These are phyloP conservation scores for Candida fluviatilis DNA, from an alignment of 805 yeast genomes.

Conservation along the genomic window DNA sequence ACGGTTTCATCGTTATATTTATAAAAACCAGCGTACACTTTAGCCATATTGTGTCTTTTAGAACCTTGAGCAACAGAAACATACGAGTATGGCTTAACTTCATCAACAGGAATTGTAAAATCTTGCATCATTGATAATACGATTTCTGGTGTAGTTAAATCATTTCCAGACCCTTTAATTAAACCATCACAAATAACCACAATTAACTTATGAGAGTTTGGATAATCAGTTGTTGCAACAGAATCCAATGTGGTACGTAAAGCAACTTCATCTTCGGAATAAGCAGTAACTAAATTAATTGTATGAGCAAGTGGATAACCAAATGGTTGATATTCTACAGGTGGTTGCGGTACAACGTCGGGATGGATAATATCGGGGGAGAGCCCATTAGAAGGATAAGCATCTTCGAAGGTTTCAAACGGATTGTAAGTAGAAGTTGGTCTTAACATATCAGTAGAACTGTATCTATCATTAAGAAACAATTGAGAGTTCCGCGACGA, in stretches of 20 bases:
- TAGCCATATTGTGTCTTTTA: conserved; percentile 97
- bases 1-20: conserved; percentile 74
- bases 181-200: conserved; percentile 90
- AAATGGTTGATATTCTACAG: conserved; percentile 81
- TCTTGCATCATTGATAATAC: conserved; percentile 79
- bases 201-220: conserved; percentile 88
- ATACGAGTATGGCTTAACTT: conserved; percentile 79
- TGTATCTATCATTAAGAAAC: conserved; percentile 25
- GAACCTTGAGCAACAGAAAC: conserved; percentile 94
- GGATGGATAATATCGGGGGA: conserved; percentile 63
- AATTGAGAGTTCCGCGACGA: conserved; percentile 21
- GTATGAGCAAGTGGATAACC: conserved; percentile 64
- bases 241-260: conserved; percentile 88
- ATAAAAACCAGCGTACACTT: conserved; percentile 92
- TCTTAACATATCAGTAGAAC: conserved; percentile 34
- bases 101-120: conserved; percentile 62
- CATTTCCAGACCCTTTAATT: conserved; percentile 93
- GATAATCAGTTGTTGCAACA: conserved; percentile 90
- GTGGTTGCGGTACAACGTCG: conserved; percentile 88
- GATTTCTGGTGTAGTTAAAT: conserved; percentile 82
- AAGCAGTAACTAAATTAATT: conserved; percentile 69
- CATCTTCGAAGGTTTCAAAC: conserved; percentile 31
- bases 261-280: conserved; percentile 88
- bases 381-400: conserved; percentile 41
- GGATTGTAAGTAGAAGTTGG: conserved; percentile 27